Percentiles rank a stretch among this genome's conserved stretches.
Evolutionary conservation across 768 basidiomycete genomes (phyloP).

Genomic region (Kwoniella dejecticola): DNA sequence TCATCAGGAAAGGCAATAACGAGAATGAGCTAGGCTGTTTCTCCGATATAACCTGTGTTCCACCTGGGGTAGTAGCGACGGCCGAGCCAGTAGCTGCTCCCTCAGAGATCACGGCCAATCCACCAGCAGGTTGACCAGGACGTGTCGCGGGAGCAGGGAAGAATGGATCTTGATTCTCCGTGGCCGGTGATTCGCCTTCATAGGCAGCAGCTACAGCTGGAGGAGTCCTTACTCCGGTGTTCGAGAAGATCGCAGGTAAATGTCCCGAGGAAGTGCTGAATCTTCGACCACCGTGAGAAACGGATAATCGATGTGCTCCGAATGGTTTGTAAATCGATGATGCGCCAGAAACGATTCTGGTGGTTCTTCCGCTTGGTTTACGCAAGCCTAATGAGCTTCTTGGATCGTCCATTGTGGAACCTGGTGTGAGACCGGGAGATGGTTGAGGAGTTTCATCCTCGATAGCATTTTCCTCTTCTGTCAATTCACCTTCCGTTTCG

Average conservation of each 20-base stretch:
- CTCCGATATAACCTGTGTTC: slow-evolving; percentile 54
- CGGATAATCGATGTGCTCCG: slow-evolving; percentile 37
- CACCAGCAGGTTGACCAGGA: slow-evolving; percentile 21
- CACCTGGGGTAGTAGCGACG: slow-evolving; percentile 6
- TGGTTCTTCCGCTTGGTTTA: slow-evolving; percentile 13
- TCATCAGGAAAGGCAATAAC: slow-evolving; percentile 78
- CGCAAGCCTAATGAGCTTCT: background rate
- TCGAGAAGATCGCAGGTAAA: slow-evolving; percentile 77
- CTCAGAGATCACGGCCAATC: slow-evolving; percentile 49
- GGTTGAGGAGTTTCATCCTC: slow-evolving; percentile 34
- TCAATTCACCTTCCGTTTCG: slow-evolving; percentile 63
- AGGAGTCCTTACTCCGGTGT: slow-evolving; percentile 78
- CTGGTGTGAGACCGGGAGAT: slow-evolving; percentile 36
- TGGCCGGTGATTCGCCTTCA: slow-evolving; percentile 38
- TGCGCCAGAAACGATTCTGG: slow-evolving; percentile 22
- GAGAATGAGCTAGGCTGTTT: slow-evolving; percentile 66
- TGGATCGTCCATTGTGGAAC: slow-evolving; percentile 12
- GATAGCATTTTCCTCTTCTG: slow-evolving; percentile 51
- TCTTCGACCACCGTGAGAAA: slow-evolving; percentile 40
- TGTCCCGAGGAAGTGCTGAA: slow-evolving; percentile 51
- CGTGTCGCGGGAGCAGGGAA: slow-evolving; percentile 29
- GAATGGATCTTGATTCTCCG: slow-evolving; percentile 39
- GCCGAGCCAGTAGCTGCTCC: slow-evolving; percentile 10
- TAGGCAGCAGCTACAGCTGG: slow-evolving; percentile 62
- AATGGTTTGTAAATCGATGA: slow-evolving; percentile 23